Base-by-base conservation (phyloP, 768 basidiomycete species). In the Punctularia strigosozonata region DNA sequence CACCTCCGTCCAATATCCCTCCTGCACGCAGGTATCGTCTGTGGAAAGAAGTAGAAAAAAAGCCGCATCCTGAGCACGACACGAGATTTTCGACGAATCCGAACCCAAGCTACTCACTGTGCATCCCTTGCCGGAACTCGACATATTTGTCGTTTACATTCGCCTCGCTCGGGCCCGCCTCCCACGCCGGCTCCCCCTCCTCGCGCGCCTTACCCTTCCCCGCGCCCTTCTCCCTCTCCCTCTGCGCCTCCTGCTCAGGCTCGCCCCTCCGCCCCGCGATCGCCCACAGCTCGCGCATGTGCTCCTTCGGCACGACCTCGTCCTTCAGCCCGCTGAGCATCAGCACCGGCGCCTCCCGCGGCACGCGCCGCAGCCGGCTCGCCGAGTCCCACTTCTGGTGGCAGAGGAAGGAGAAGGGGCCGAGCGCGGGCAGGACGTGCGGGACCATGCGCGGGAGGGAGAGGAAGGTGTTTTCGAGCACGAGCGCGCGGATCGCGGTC, bases 391-490 rank as follows among this genome's bases (percentile, higher is more conserved):
- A 94, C 53, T 80, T 83, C 56, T 94, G 77, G 50, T 89, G 79
- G 47, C 87, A 82, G 10, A 91, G 71, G 58, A 82, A 82, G 15
- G 86, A 63, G 51, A 90, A 66, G 3, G 79, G 81, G 0, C 72
- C 65, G 22, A 91, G 68, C 23, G 73, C 54, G 5, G 91, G 91
- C 24, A 95, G 62, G 13, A 81, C 74, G 43, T 75, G 64, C 0
- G 88, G 91, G n/a, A 95, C 75, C 13, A 94, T 73, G 37, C 68
- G 71, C 4, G 81, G 81, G 21, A 97, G 71, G 30, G 83, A 88
- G 24, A 82, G 75, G 57, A 95, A 95, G 0, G 92, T 94, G 56
- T 95, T 98, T 63, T 97, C 92, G 42, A 97, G 68, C 40, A 97
- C 73, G 13, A 95, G 66, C 1, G 80, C 91, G 14, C 64, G 41